Evolutionary conservation across 352 stramenopile species (phyloP).

Genomic region (Globisporangium okanoganense): DNA sequence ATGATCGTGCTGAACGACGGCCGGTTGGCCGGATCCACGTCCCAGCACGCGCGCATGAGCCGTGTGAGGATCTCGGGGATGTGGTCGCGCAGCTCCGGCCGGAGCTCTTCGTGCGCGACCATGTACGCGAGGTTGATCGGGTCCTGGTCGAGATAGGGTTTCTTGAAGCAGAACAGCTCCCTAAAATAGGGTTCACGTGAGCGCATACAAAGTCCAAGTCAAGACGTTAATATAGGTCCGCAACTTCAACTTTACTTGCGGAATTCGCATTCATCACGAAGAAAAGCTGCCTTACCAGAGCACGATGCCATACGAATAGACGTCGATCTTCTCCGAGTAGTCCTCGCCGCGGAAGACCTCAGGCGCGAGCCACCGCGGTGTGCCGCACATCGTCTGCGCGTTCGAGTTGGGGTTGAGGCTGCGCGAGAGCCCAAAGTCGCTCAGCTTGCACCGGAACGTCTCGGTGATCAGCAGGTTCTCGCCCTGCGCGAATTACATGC

Average conservation of each 20-base stretch:
- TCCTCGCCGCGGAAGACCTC: slow-evolving; percentile 82
- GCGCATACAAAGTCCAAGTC: too few species aligned
- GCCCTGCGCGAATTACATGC: slow-evolving; percentile 18
- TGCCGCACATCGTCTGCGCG: slow-evolving; percentile 73
- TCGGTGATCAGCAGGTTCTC: slow-evolving; percentile 76
- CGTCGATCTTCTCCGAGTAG: slow-evolving; percentile 84
- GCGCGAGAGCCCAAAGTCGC: slow-evolving; percentile 69
- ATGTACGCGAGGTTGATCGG: slow-evolving; percentile 77
- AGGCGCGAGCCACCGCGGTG: slow-evolving; percentile 69
- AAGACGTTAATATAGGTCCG: not conserved
- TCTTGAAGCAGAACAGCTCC: slow-evolving; percentile 84
- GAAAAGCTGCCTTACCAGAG: slow-evolving; percentile 43
- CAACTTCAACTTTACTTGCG: not conserved
- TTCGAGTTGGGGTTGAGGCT: slow-evolving; percentile 67
- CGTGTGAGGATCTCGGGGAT: slow-evolving; percentile 64
- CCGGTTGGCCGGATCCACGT: slow-evolving; percentile 44
- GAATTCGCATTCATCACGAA: not conserved
- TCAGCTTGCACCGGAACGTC: slow-evolving; percentile 67
- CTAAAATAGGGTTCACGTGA: slow-evolving; percentile 23
- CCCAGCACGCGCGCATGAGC: slow-evolving; percentile 69
- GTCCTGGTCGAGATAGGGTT: slow-evolving; percentile 76
- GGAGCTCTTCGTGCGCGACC: slow-evolving; percentile 71
- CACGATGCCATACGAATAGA: slow-evolving; percentile 84
- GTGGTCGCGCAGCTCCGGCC: slow-evolving; percentile 50
- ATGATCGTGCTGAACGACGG: slow-evolving; percentile 59